Evolutionary conservation across 495 filamentous ascomycete genomes (phyloP), one percentile per base, ranked within the genome.

Genomic region (Terfezia boudieri): DNA sequence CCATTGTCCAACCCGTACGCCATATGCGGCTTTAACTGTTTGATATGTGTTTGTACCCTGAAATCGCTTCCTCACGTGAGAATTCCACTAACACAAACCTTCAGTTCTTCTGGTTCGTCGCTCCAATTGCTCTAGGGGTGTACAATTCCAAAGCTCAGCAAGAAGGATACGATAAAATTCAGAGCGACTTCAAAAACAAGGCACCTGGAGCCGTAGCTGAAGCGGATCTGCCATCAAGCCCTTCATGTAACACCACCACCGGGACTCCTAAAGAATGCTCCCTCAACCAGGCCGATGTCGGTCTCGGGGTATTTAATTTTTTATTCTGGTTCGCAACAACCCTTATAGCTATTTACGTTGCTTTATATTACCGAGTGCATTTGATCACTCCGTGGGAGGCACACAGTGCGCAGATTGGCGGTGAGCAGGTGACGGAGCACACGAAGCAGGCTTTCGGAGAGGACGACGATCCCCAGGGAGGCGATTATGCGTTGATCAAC

Each of bases 1-100:
- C 80, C 78, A 60, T 77, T 87, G 58, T 83, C 83, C 49, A 80
- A 93, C 59, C 81, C 84, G 9, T 87, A 90, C 64, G 86, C 76
- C 53, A 84, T 93, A 67, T 76, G 81, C 17, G 73, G 72, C 6
- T 69, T 92, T 49, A 89, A 96, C 64, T 32, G 26, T 32, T 32
- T 32, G 68, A 67, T 64, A 41, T 26, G 61, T 58, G 38, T 8
- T 14, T 61, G 58, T 50, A 54, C 41, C 26, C 37, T 23, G n/a
- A 12, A 16, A 12, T 48, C 38, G 10, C 32, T 12, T 53, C 36
- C 26, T 12, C 16, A 32, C 1, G 26, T 32, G 26, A 32, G 26
- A 1, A 62, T 51, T 46, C 53, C 49, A 48, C n/a, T 26, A 22
- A 36, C 20, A 51, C 11, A 6, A 23, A 1, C 4, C 0, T 32